Percentiles rank a stretch among this genome's conserved stretches.
Conservation (phyloP, 768 basidiomycete genomes). For the Boletus rubropictus region DNA sequence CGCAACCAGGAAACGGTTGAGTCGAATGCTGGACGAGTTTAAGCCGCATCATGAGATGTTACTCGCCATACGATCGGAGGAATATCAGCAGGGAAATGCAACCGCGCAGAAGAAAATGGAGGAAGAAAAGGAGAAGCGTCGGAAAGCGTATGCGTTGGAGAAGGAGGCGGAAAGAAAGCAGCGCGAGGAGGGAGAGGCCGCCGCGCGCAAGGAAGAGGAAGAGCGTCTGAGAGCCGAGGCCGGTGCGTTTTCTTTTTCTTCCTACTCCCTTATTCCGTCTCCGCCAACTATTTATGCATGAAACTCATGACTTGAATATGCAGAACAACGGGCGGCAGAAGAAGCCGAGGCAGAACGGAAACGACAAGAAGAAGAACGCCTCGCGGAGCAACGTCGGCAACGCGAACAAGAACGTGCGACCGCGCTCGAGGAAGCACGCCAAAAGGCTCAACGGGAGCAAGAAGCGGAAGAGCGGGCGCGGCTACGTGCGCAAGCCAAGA, state of each 20-base stretch:
- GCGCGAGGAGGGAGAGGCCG: conserved; percentile 23
- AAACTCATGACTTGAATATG: neutral
- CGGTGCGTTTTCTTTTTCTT: conserved; percentile 37
- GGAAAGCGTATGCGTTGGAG: conserved; percentile 56
- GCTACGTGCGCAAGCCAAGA: conserved; percentile 30
- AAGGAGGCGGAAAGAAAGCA: conserved; percentile 38
- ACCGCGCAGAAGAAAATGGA: conserved; percentile 62
- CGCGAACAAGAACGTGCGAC: conserved; percentile 50
- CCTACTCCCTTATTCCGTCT: neutral
- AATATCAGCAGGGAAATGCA: conserved; percentile 53
- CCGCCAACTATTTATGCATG: too few species aligned
- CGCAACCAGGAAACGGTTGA: conserved; percentile 68
- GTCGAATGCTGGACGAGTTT: conserved; percentile 71
- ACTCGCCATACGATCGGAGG: conserved; percentile 52
- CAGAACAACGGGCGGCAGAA: conserved; percentile 54
- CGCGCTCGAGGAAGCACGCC: conserved; percentile 48
- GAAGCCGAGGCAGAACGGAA: conserved; percentile 50
- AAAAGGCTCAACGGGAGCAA: conserved; percentile 61
- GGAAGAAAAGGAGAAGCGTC: conserved; percentile 77
- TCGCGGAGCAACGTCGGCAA: conserved; percentile 43
- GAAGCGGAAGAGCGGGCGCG: conserved; percentile 52
- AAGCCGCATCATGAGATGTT: conserved; percentile 46
- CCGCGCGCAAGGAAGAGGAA: conserved; percentile 30
- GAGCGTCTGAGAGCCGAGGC: conserved; percentile 43
- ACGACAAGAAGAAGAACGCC: conserved; percentile 58